Percentiles rank a stretch among this genome's conserved stretches.
Evolutionary conservation across 163 green algal species (phyloP).

Genomic region (Prototheca stagnorum): DNA sequence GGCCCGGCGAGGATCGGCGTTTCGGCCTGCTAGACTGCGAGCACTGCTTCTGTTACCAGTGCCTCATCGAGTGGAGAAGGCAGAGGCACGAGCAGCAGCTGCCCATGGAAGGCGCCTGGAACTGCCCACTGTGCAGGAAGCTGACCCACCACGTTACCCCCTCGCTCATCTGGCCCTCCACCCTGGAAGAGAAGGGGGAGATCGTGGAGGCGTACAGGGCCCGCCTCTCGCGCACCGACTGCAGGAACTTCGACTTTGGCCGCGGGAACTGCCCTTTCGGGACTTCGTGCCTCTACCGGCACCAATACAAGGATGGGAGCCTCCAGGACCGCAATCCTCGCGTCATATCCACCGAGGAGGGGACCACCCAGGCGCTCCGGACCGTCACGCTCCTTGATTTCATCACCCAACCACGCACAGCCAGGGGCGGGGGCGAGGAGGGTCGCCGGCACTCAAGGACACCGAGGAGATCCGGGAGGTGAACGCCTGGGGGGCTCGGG

Average conservation of each 20-base stretch:
- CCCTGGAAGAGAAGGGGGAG: conserved; percentile 22
- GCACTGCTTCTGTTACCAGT: conserved; percentile 73
- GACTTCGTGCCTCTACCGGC: conserved; percentile 48
- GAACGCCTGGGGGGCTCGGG: background rate
- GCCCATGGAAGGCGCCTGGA: background rate
- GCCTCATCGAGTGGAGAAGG: conserved; percentile 28
- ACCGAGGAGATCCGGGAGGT: background rate
- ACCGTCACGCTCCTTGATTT: background rate
- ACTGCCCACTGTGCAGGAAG: conserved; percentile 58
- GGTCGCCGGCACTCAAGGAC: background rate
- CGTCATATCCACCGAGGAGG: background rate
- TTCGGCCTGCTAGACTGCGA: conserved; percentile 75
- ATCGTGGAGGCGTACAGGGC: conserved; percentile 32
- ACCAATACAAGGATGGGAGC: conserved; percentile 31
- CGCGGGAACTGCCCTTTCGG: conserved; percentile 52
- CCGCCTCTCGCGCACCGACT: conserved; percentile 37
- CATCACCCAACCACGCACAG: background rate
- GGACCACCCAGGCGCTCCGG: background rate
- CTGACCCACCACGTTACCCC: conserved; percentile 55
- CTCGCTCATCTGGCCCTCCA: conserved; percentile 40
- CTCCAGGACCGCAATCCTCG: conserved; percentile 15
- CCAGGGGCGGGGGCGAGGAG: background rate
- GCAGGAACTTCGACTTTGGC: conserved; percentile 43
- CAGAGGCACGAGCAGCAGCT: background rate
- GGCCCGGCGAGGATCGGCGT: conserved; percentile 20